These are phyloP conservation scores for Paecilomyces sp. DNA, from an alignment of 2,329 filamentous ascomycete species.

Conservation along the genomic window DNA sequence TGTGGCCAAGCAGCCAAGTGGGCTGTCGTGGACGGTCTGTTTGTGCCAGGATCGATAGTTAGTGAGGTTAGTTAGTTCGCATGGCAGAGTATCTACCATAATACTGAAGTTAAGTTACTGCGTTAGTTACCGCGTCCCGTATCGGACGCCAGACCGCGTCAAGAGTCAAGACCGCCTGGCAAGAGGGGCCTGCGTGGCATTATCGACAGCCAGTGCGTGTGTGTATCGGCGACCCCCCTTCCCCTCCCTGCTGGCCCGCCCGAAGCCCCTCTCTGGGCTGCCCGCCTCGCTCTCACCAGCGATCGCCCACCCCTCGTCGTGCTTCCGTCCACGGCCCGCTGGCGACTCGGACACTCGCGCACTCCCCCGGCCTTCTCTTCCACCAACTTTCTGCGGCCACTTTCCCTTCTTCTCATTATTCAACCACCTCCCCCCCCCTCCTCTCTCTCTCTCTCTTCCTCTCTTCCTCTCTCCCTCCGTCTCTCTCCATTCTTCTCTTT, in stretches of 20 bases:
- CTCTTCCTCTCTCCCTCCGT: slow-evolving; percentile 3
- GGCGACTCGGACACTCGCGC: slow-evolving; percentile 9
- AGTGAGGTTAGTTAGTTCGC: too few relatives aligned
- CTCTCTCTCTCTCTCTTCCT: slow-evolving; percentile 9
- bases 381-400: slow-evolving; percentile 9
- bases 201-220: background rate
- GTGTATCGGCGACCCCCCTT: background rate
- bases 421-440: slow-evolving; percentile 5
- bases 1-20: slow-evolving; percentile 16
- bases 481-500: slow-evolving; percentile 15
- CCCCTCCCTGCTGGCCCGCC: background rate
- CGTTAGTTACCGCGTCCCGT: background rate
- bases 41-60: background rate
- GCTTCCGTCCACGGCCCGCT: slow-evolving; percentile 16
- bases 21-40: slow-evolving; percentile 15
- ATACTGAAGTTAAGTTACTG: too few relatives aligned
- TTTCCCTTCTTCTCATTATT: slow-evolving; percentile 6
- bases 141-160: background rate
- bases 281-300: slow-evolving; percentile 6
- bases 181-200: background rate
- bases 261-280: background rate
- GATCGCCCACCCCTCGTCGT: slow-evolving; percentile 12
- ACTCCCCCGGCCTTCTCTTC: slow-evolving; percentile 11
- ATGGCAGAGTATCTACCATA: too few relatives aligned
- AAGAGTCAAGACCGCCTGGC: background rate